Percentiles rank a stretch among this genome's conserved stretches.
These are phyloP conservation scores for Chlamydomonas sphaeroides DNA, from an alignment of 139 green algal species.

Conservation along the genomic window DNA sequence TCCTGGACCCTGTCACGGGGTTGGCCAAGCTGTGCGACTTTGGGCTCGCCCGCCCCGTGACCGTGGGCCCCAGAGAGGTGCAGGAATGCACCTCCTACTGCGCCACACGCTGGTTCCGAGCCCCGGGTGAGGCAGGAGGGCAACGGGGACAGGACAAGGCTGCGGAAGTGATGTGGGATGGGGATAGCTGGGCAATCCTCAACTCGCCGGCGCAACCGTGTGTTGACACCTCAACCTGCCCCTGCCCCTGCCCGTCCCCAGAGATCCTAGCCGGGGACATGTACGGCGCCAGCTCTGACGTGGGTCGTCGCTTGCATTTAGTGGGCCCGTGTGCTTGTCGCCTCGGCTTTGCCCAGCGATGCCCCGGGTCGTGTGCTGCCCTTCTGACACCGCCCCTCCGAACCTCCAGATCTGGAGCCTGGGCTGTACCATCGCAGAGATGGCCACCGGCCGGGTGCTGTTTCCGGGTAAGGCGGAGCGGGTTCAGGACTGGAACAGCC, in stretches of 20 bases:
- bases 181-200: too few relatives aligned
- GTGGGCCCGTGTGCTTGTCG: background rate
- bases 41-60: conserved; percentile 75
- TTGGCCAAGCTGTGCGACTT: conserved; percentile 86
- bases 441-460: background rate
- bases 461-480: background rate
- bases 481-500: too few relatives aligned
- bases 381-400: background rate
- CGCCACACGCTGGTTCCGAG: conserved; percentile 73
- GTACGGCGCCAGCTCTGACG: conserved; percentile 63
- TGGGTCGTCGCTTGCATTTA: background rate
- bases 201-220: too few relatives aligned
- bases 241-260: conserved; percentile 17
- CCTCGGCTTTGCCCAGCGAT: background rate
- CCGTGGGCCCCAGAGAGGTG: conserved; percentile 8
- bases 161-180: too few relatives aligned
- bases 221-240: too few relatives aligned
- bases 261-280: conserved; percentile 78
- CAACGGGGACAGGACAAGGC: background rate
- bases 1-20: conserved; percentile 47
- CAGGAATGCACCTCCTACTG: conserved; percentile 71
- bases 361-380: background rate
- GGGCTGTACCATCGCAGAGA: background rate
- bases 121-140: background rate
- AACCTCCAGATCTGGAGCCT: background rate